A percentile compares a stretch with the other conserved stretches of the same genome.
Conservation (phyloP, 2,329 filamentous ascomycete species). For the Diaporthe nobilis region DNA sequence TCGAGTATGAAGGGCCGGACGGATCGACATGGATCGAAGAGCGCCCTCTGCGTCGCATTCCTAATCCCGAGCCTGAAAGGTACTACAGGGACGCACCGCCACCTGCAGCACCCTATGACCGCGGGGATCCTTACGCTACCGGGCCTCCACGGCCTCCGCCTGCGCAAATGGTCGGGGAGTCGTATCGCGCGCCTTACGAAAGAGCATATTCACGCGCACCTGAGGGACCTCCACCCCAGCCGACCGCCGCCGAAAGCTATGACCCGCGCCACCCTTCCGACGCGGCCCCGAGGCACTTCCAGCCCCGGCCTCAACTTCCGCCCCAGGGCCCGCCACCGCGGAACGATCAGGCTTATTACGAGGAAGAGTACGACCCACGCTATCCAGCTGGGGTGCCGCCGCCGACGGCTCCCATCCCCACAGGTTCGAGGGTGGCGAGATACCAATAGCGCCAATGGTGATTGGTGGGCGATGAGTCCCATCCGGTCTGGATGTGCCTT, state of each 20-base stretch:
- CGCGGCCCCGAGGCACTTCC: constrained; percentile 32
- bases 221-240: constrained; percentile 17
- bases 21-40: constrained; percentile 62
- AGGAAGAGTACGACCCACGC: constrained; percentile 62
- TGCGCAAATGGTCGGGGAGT: background rate
- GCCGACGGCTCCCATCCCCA: constrained; percentile 38
- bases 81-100: constrained; percentile 40
- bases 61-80: constrained; percentile 48
- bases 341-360: constrained; percentile 42
- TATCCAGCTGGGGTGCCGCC: constrained; percentile 51
- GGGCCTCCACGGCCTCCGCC: constrained; percentile 20
- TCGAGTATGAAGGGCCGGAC: constrained; percentile 59
- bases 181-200: constrained; percentile 36
- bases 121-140: constrained; percentile 8
- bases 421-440: constrained; percentile 31
- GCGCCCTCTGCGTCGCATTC: constrained; percentile 53
- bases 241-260: constrained; percentile 27
- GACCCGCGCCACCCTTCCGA: constrained; percentile 42
- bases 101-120: constrained; percentile 34
- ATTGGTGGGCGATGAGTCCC: background rate
- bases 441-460: constrained; percentile 21
- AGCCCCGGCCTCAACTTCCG: background rate
- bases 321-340: constrained; percentile 32
- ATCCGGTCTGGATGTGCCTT: background rate
- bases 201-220: constrained; percentile 36